Conservation (phyloP, 2,329 filamentous ascomycete species). For the Fusarium staphyleae region DNA sequence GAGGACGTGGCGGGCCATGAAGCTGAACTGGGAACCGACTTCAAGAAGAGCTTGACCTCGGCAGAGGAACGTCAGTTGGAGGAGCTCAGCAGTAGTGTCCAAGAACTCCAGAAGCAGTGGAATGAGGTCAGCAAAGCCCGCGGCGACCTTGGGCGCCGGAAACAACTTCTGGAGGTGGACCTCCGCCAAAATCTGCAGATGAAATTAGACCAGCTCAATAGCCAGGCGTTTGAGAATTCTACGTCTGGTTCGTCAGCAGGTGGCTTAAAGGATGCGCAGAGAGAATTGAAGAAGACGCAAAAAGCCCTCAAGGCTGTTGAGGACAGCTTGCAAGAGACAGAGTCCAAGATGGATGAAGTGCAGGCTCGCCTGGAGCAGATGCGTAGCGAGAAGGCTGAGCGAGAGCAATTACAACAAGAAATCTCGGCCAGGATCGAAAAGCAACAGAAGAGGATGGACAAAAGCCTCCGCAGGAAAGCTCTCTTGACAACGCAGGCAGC, state of each 20-base stretch:
- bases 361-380: conserved; percentile 62
- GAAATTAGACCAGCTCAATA: conserved; percentile 84
- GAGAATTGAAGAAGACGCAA: conserved; percentile 80
- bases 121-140: conserved; percentile 76
- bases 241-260: conserved; percentile 66
- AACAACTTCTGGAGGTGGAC: conserved; percentile 84
- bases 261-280: conserved; percentile 77
- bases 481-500: conserved; percentile 77
- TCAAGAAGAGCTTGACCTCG: conserved; percentile 85
- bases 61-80: conserved; percentile 87
- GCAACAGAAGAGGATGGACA: conserved; percentile 89
- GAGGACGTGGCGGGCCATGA: conserved; percentile 80
- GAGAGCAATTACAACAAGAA: conserved; percentile 76
- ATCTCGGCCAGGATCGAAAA: conserved; percentile 80
- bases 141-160: conserved; percentile 79
- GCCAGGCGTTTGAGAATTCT: conserved; percentile 73
- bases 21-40: conserved; percentile 81
- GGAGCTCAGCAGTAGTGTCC: conserved; percentile 70
- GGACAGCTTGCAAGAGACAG: conserved; percentile 74
- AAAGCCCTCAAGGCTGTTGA: conserved; percentile 73
- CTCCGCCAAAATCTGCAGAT: conserved; percentile 88
- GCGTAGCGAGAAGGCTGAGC: conserved; percentile 64
- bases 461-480: conserved; percentile 87
- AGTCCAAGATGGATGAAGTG: conserved; percentile 68
- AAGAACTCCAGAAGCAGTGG: conserved; percentile 78